These are phyloP conservation scores for Artemisia tridentata DNA, from an alignment of 129 eudicot genomes.

Conservation along the genomic window DNA sequence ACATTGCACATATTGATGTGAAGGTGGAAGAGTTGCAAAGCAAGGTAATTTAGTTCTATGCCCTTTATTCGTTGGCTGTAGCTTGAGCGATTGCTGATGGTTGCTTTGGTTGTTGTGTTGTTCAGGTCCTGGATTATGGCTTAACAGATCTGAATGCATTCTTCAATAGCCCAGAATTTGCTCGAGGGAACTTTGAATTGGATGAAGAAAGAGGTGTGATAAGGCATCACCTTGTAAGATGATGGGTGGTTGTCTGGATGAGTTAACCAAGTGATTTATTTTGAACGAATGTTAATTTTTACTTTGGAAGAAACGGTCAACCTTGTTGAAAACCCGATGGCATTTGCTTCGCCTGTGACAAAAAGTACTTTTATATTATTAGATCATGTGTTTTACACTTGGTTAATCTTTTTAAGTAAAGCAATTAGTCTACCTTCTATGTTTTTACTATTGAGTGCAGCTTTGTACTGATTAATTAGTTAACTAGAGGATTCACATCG, in stretches of 20 bases:
- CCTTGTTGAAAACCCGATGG: neutral
- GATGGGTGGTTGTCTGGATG: neutral
- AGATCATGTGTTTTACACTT: too few species aligned
- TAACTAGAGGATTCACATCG: neutral
- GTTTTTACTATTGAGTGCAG: too few species aligned
- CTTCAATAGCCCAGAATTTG: constrained; percentile 55
- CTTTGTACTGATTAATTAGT: too few species aligned
- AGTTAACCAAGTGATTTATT: neutral
- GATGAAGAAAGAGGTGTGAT: constrained; percentile 64
- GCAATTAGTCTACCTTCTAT: too few species aligned
- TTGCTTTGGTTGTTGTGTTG: neutral
- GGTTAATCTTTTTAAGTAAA: too few species aligned
- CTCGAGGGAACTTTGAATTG: constrained; percentile 62
- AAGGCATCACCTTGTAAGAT: constrained; percentile 59
- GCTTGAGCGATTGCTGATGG: neutral
- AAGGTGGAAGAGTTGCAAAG: constrained; percentile 81
- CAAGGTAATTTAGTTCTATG: constrained; percentile 57
- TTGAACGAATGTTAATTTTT: neutral
- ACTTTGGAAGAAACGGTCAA: constrained; percentile 3
- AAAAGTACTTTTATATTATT: neutral
- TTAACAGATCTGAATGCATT: constrained; percentile 71
- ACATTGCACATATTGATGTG: constrained; percentile 59
- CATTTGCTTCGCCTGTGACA: neutral
- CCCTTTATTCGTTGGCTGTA: neutral
- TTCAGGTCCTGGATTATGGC: constrained; percentile 79